Conservation (phyloP, 495 filamentous ascomycete genomes). For the Aspergillus carlsbadensis region DNA sequence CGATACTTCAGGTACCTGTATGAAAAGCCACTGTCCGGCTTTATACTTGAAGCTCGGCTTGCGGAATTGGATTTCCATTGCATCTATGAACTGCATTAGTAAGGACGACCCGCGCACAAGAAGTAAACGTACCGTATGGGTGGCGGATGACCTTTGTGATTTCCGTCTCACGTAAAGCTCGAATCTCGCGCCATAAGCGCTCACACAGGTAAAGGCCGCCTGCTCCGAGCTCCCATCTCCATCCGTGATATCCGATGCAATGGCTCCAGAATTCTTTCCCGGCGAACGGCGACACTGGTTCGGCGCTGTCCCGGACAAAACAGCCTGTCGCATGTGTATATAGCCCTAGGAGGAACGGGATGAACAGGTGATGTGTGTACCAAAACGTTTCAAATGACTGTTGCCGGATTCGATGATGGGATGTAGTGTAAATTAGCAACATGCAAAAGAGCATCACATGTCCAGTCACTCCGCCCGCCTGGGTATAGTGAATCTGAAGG, state of each 20-base stretch:
- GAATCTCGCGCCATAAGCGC: constrained; percentile 88
- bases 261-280: constrained; percentile 81
- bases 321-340: constrained; percentile 97
- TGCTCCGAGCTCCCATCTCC: constrained; percentile 94
- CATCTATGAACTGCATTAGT: constrained; percentile 56
- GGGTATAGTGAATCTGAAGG: constrained; percentile 88
- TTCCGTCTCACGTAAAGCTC: constrained; percentile 74
- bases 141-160: constrained; percentile 94
- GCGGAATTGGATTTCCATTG: constrained; percentile 94
- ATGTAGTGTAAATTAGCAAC: constrained; percentile 97
- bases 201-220: constrained; percentile 84
- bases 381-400: constrained; percentile 98
- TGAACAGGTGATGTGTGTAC: constrained; percentile 98
- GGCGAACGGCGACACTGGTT: constrained; percentile 80
- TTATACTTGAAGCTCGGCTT: constrained; percentile 99
- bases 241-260: constrained; percentile 93
- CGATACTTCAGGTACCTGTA: constrained; percentile 88
- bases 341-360: constrained; percentile 88
- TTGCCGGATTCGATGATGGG: constrained; percentile 89
- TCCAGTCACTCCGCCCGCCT: constrained; percentile 89
- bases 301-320: constrained; percentile 79
- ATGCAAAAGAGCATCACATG: constrained; percentile 99
- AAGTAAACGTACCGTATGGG: constrained; percentile 74
- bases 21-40: constrained; percentile 94
- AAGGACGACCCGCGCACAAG: not conserved